Conservation (phyloP, 2,329 filamentous ascomycete species). For the Pestalotiopsis sp. region DNA sequence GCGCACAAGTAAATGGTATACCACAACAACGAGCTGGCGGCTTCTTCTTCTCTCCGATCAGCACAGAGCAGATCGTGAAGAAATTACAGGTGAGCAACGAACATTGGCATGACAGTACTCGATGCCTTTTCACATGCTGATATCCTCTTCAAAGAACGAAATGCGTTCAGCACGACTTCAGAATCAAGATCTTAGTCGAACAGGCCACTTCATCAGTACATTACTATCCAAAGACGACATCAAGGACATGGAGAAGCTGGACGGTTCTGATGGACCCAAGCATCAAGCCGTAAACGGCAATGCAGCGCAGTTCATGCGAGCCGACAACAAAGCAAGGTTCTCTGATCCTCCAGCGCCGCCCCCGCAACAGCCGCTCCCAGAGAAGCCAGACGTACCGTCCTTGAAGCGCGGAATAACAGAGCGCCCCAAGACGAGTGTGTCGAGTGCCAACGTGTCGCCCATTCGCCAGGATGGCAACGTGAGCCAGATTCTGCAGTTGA, state of each 20-base stretch:
- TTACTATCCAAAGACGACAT: constrained; percentile 74
- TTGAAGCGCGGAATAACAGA: constrained; percentile 79
- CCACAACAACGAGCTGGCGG: constrained; percentile 69
- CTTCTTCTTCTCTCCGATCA: constrained; percentile 86
- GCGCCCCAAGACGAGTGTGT: constrained; percentile 61
- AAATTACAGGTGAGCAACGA: constrained; percentile 70
- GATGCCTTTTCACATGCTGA: not conserved
- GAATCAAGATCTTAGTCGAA: constrained; percentile 80
- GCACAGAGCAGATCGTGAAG: constrained; percentile 93
- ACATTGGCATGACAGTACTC: not conserved
- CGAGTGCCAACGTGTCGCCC: constrained; percentile 53
- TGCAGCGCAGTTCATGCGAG: constrained; percentile 55
- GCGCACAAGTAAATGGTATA: constrained; percentile 58
- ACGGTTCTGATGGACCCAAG: constrained; percentile 51
- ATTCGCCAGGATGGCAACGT: constrained; percentile 57
- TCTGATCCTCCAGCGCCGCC: constrained; percentile 92
- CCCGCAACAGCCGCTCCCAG: constrained; percentile 88
- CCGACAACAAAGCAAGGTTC: constrained; percentile 82
- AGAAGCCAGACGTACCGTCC: constrained; percentile 82
- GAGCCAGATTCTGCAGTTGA: constrained; percentile 81
- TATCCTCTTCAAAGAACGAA: constrained; percentile 64
- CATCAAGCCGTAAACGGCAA: constrained; percentile 53
- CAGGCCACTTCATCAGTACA: constrained; percentile 78
- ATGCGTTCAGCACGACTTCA: constrained; percentile 90
- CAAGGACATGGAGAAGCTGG: constrained; percentile 59